Percentiles rank a stretch among this genome's conserved stretches.
phyloP scores from a whole-genome alignment of 23 red algal genomes.

The Gracilaria gracilis region DNA sequence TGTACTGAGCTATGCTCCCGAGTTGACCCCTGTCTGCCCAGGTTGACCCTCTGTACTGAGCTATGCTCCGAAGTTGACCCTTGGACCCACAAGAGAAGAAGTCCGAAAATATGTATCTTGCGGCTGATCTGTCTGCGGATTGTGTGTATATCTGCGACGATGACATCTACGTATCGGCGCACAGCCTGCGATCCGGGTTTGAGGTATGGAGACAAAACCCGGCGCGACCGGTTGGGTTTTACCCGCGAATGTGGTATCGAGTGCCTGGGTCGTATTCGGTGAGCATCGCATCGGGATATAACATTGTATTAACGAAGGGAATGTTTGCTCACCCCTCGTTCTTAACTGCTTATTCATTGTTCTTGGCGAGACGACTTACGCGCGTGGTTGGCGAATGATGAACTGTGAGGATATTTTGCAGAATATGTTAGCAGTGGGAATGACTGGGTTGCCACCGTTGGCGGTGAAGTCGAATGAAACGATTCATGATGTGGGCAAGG shows the following conservation, averaged over 20 bases:
- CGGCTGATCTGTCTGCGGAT: slow-evolving; percentile 43
- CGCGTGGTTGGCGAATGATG: slow-evolving; percentile 68
- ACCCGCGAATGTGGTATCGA: slow-evolving; percentile 66
- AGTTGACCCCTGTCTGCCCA: too few relatives aligned
- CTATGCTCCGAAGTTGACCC: too few relatives aligned
- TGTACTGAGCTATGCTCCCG: too few relatives aligned
- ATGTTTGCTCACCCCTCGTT: slow-evolving; percentile 82
- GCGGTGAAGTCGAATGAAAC: slow-evolving; percentile 67
- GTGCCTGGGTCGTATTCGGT: slow-evolving; percentile 32
- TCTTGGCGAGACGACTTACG: slow-evolving; percentile 73
- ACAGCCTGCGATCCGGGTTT: slow-evolving; percentile 57
- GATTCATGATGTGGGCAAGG: slow-evolving; percentile 49
- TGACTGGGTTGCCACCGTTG: slow-evolving; percentile 71
- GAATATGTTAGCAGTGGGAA: slow-evolving; percentile 72
- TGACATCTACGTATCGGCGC: slow-evolving; percentile 76
- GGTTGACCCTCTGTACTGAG: too few relatives aligned
- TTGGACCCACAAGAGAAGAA: too few relatives aligned
- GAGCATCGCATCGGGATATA: slow-evolving; percentile 61
- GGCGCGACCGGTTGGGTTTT: slow-evolving; percentile 75
- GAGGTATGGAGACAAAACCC: slow-evolving; percentile 77
- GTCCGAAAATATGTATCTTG: too few relatives aligned
- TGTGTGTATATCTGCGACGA: slow-evolving; percentile 85
- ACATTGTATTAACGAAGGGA: slow-evolving; percentile 85
- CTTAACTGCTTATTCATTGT: slow-evolving; percentile 71
- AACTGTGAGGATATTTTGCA: slow-evolving; percentile 89